These are phyloP conservation scores for Plasmodium ovale DNA, from an alignment of 169 alveolate species.

Conservation along the genomic window DNA sequence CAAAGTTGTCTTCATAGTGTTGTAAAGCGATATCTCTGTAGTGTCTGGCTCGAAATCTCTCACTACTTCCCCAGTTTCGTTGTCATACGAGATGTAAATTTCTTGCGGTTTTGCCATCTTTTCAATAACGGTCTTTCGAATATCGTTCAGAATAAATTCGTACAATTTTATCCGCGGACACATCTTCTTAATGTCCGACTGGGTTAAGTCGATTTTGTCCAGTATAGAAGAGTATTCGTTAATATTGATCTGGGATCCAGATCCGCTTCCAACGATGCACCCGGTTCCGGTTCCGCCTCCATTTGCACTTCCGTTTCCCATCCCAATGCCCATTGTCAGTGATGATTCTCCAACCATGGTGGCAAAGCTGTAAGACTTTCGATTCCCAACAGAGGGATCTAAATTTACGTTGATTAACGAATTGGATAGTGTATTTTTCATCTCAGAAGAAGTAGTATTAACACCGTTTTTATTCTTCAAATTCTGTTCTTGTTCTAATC, in stretches of 20 bases:
- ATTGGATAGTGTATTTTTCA: slow-evolving; percentile 15
- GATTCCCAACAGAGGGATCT: slow-evolving; percentile 19
- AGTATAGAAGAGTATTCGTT: slow-evolving; percentile 66
- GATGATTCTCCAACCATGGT: slow-evolving; percentile 25
- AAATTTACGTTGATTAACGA: slow-evolving; percentile 4
- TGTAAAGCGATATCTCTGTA: slow-evolving; percentile 96
- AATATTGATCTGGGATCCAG: slow-evolving; percentile 11
- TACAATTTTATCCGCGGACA: slow-evolving; percentile 63
- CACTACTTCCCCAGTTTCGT: slow-evolving; percentile 93
- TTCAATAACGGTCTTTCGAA: slow-evolving; percentile 82
- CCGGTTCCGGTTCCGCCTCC: too few relatives aligned
- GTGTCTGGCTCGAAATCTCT: slow-evolving; percentile 93
- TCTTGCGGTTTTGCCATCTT: slow-evolving; percentile 98
- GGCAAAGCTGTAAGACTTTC: slow-evolving; percentile 70
- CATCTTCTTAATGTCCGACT: slow-evolving; percentile 48
- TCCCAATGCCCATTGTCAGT: not conserved
- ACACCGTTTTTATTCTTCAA: slow-evolving; percentile 74
- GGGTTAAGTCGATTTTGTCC: slow-evolving; percentile 70
- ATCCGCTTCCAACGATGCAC: not conserved
- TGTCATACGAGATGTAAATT: slow-evolving; percentile 90
- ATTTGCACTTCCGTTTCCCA: not conserved
- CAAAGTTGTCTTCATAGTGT: slow-evolving; percentile 95
- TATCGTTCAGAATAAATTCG: slow-evolving; percentile 74
- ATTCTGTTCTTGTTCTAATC: slow-evolving; percentile 80
- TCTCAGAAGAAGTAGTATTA: slow-evolving; percentile 27